phyloP scores from a whole-genome alignment of 139 green algal genomes.

The Yamagishiella unicocca region DNA sequence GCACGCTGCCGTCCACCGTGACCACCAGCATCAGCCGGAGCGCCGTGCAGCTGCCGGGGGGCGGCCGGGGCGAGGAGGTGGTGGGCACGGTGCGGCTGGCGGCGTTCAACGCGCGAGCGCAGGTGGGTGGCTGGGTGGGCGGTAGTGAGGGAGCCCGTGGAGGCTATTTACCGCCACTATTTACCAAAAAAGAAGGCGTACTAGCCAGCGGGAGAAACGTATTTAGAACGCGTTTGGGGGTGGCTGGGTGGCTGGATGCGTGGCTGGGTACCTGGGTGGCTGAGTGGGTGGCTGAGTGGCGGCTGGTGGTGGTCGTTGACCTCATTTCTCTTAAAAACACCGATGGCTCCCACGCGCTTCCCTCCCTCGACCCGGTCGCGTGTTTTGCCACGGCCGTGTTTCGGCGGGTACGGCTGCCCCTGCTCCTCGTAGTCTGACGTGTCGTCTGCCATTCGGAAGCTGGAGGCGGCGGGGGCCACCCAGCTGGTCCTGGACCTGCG shows the following conservation, averaged over 20 bases:
- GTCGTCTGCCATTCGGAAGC: constrained; percentile 23
- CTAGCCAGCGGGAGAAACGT: too few species aligned
- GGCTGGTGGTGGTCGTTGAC: too few species aligned
- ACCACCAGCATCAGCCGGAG: constrained; percentile 44
- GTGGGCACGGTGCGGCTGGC: constrained; percentile 76
- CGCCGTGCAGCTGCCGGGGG: constrained; percentile 9
- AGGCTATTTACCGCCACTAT: too few species aligned
- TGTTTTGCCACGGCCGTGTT: not conserved
- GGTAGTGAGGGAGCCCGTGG: not conserved
- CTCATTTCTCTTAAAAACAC: too few species aligned
- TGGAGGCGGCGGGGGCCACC: constrained; percentile 14
- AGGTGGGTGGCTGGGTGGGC: constrained; percentile 46
- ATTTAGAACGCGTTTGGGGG: too few species aligned
- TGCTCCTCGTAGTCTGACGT: constrained; percentile 17
- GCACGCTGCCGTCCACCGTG: constrained; percentile 58
- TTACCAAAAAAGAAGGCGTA: too few species aligned
- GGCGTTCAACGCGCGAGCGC: constrained; percentile 86
- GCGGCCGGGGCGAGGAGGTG: constrained; percentile 31
- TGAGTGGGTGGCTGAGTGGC: not conserved
- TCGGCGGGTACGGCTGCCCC: too few species aligned
- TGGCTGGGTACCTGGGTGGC: not conserved
- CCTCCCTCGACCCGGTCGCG: not conserved
- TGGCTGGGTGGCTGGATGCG: not conserved
- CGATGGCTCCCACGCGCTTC: not conserved
- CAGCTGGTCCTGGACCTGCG: constrained; percentile 92